Base-by-base conservation (phyloP, 345 rosid species). In the Abelmoschus esculentus region DNA sequence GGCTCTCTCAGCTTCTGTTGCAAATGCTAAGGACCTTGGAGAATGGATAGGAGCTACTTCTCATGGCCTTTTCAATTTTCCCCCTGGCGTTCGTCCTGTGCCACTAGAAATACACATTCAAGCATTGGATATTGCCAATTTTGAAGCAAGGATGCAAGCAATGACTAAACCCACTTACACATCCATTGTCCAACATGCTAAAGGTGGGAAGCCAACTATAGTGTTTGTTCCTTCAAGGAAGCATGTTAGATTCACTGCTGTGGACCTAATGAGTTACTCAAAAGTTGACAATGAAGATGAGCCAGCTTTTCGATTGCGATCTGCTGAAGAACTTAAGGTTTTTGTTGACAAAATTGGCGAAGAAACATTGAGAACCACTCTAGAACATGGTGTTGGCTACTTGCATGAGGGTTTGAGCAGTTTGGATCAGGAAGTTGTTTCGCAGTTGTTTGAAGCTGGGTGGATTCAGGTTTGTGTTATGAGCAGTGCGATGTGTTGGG, bases 21-120 rank as follows among this genome's bases (percentile, higher is more conserved):
- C 97, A 46, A 95, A 91, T 82, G 99, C 97, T 2, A 87, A 90
- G 83, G 99, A 89, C 79, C 96, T 91, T 61, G 97, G 99, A 34
- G 97, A 91, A 77, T 95, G 97, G 99, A 89, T 88, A 60, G 97
- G 97, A 42, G 93, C 93, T 75, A 83, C 91, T 76, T 90, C 97
- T 53, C 92, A 88, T n/a, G 96, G 97, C 60, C 93, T 93, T 75
- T 91, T 91, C 81, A 91, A 89, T 80, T 95, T 91, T 70, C 87
- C 93, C 22, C 96, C 97, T 7, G 90, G 89, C 47, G 97, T 90
- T 40, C 96, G 96, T 47, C 97, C 97, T 76, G 97, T 90, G 17
- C 99, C 98, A 13, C 69, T 95, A 70, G 97, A 95, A 82, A 91
- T 90, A 73, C 96, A 89, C 82, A 86, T 95, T 66, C 99, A 88